Conservation (phyloP, 257 asterid genomes). For the Solanum chiquidenum region DNA sequence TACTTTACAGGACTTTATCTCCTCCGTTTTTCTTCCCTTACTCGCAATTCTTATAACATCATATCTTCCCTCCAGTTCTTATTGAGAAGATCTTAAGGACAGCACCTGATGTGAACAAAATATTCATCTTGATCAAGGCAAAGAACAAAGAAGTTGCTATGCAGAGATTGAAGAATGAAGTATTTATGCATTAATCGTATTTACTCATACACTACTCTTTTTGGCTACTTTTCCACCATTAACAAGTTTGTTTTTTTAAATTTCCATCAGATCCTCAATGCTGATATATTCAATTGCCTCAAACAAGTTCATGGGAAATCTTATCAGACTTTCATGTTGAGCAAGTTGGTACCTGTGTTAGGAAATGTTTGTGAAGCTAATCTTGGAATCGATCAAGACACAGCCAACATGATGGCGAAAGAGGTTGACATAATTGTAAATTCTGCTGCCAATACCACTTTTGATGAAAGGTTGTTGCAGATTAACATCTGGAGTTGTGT, state of each 20-base stretch:
- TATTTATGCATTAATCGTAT: slow-evolving; percentile 11
- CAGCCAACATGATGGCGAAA: slow-evolving; percentile 31
- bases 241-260: background rate
- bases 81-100: slow-evolving; percentile 78
- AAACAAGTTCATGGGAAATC: slow-evolving; percentile 71
- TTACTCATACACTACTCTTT: background rate
- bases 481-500: background rate
- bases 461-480: slow-evolving; percentile 55
- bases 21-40: background rate
- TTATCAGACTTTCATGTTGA: slow-evolving; percentile 65
- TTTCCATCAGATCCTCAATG: slow-evolving; percentile 36
- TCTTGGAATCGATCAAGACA: slow-evolving; percentile 63
- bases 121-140: slow-evolving; percentile 77
- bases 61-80: slow-evolving; percentile 42
- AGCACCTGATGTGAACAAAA: slow-evolving; percentile 70
- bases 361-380: slow-evolving; percentile 71
- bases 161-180: slow-evolving; percentile 73
- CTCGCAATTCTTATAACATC: background rate
- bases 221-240: background rate
- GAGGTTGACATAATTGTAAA: slow-evolving; percentile 69
- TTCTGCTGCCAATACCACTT: slow-evolving; percentile 90
- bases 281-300: slow-evolving; percentile 69
- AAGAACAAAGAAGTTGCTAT: slow-evolving; percentile 53
- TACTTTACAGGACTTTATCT: background rate
- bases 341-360: slow-evolving; percentile 70